Evolutionary conservation across 208 protist genomes (phyloP).

Genomic region (Acanthamoeba lenticulata): DNA sequence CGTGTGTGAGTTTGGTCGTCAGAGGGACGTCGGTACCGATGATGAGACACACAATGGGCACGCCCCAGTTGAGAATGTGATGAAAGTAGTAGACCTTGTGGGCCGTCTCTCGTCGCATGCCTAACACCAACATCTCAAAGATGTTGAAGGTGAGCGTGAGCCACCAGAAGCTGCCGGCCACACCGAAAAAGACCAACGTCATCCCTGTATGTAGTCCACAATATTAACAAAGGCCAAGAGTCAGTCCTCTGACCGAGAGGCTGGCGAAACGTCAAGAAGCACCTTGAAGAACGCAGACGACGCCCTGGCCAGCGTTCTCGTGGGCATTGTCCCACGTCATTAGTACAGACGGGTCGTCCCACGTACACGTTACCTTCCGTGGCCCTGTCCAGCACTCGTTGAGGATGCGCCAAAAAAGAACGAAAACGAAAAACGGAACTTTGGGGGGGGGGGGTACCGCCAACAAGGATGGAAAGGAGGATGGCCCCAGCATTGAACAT

Average conservation of each 20-base stretch:
- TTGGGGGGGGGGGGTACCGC: neutral
- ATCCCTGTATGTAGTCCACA: neutral
- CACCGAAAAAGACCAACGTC: neutral
- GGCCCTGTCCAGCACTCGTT: neutral
- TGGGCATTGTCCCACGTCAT: neutral
- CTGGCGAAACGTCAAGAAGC: neutral
- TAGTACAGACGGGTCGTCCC: neutral
- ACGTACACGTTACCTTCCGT: neutral
- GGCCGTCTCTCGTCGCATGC: neutral
- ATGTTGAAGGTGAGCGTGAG: neutral
- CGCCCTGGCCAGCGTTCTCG: neutral
- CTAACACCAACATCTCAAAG: neutral
- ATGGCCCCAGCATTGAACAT: neutral
- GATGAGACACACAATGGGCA: neutral
- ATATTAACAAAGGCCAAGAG: neutral
- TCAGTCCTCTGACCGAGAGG: neutral
- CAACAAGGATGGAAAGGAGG: neutral
- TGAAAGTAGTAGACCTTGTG: neutral
- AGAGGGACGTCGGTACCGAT: neutral
- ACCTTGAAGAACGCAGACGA: neutral
- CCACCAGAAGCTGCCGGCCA: constrained; percentile 29
- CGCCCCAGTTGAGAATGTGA: neutral
- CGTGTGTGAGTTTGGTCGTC: neutral
- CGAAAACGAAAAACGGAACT: neutral
- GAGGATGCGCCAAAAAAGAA: neutral